These are phyloP conservation scores for Excoecaria cochinchinensis DNA, from an alignment of 345 rosid species.

Conservation along the genomic window DNA sequence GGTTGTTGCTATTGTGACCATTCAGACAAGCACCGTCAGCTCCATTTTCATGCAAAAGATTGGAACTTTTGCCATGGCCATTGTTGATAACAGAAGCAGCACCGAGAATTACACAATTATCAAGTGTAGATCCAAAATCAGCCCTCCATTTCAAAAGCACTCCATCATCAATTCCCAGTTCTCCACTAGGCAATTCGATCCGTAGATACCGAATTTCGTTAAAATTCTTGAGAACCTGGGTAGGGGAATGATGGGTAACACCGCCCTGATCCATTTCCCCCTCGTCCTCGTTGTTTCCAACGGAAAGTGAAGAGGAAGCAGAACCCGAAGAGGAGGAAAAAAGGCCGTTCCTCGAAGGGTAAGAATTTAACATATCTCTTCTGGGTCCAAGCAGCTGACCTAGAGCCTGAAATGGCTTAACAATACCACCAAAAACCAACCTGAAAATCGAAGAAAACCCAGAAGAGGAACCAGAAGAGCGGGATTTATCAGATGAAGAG, in stretches of 20 bases:
- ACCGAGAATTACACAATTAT: conserved; percentile 83
- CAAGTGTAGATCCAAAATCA: conserved; percentile 90
- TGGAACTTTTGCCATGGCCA: conserved; percentile 5
- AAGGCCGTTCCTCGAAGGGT: conserved; percentile 10
- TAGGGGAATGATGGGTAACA: conserved; percentile 93
- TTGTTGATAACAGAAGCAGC: conserved; percentile 61
- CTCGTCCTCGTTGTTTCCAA: conserved; percentile 45
- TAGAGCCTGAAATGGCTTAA: conserved; percentile 76
- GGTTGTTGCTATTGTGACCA: not conserved
- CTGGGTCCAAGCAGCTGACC: conserved; percentile 64
- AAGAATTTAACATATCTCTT: conserved; percentile 17
- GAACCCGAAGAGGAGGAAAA: conserved; percentile 17
- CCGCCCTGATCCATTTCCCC: conserved; percentile 68
- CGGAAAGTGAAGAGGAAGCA: conserved; percentile 28
- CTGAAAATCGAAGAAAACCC: conserved; percentile 51
- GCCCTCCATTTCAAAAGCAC: conserved; percentile 91
- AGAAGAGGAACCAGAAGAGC: conserved; percentile 28
- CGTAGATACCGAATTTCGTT: conserved; percentile 81
- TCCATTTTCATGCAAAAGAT: conserved; percentile 22
- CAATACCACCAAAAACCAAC: conserved; percentile 59
- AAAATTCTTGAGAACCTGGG: conserved; percentile 86
- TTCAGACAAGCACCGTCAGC: conserved; percentile 27
- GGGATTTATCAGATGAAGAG: conserved; percentile 51
- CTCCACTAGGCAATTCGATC: conserved; percentile 85
- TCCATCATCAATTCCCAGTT: conserved; percentile 82